Conservation (phyloP, 352 stramenopile species). For the Globisporangium solare region DNA sequence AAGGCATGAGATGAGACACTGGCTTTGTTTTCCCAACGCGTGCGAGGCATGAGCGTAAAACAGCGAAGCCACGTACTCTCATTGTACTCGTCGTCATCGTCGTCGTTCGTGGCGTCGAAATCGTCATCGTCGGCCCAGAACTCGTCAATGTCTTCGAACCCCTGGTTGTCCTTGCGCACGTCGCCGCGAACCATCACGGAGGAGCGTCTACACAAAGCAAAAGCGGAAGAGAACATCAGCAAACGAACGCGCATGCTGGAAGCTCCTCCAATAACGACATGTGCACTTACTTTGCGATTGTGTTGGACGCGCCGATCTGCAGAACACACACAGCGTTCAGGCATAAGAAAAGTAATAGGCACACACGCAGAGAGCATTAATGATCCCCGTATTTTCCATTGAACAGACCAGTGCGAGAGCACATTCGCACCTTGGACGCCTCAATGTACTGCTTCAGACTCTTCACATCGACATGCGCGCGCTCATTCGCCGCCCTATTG, state of each 20-base stretch:
- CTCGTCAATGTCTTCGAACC: slow-evolving; percentile 86
- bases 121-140: slow-evolving; percentile 72
- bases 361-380: background rate
- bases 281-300: slow-evolving; percentile 17
- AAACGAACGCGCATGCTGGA: background rate
- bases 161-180: slow-evolving; percentile 70
- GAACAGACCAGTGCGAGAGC: background rate
- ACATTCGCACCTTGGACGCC: slow-evolving; percentile 22
- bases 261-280: slow-evolving; percentile 11
- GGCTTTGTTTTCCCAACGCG: slow-evolving; percentile 6
- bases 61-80: slow-evolving; percentile 16
- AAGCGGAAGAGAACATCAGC: background rate
- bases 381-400: background rate
- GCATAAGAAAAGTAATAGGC: background rate
- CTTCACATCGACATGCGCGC: slow-evolving; percentile 35
- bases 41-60: slow-evolving; percentile 4
- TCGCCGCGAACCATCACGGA: slow-evolving; percentile 55
- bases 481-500: slow-evolving; percentile 35
- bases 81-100: slow-evolving; percentile 36
- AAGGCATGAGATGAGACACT: background rate
- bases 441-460: slow-evolving; percentile 66
- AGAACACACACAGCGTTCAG: background rate
- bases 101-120: slow-evolving; percentile 17
- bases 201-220: slow-evolving; percentile 28
- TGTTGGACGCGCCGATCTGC: slow-evolving; percentile 9